Evolutionary conservation across 108 stramenopile genomes (phyloP), one percentile per base, ranked within the genome.

Genomic region (Schizochytrium sp.): DNA sequence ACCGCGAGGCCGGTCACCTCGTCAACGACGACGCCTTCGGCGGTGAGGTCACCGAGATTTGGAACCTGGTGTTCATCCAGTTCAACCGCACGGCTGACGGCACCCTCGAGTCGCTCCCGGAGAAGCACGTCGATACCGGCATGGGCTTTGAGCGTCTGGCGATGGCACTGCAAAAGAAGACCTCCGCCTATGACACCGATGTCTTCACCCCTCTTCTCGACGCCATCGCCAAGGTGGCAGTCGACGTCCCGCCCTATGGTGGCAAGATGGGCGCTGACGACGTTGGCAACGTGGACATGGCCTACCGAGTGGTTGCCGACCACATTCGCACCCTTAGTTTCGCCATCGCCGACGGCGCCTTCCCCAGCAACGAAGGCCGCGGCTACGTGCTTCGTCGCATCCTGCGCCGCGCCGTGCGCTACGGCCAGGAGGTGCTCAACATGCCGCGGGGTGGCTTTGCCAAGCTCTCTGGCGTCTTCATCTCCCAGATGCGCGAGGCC

Each of bases 51-150:
- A 95, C 97, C 72, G 97, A 97, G 91, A 98, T 99, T 89, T 99
- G 99, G 99, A 99, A 99, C 92, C 94, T 95, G 88, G 99, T 99
- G 48, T 99, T 99, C 90, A 98, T 99, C 92, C 99, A 99, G 93
- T 99, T 96, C 96, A 98, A 98, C 94, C 96, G 97, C 25, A 98
- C 98, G 89, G 95, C 93, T 43, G 95, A 96, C 91, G 97, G 97
- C 18, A 91, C 90, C 5, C 93, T 99, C 34, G 91, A 95, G 87
- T 90, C 93, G 23, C 95, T 99, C 34, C 99, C 99, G 21, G 93
- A 94, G 28, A 97, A 97, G 91, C 99, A 99, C 92, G 96, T 99
- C 60, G 99, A 99, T 93, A 99, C 99, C 43, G 99, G 99, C 69
- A 99, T 99, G 99, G 99, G 99, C 60, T 97, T 99, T 88, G 99